Conservation (phyloP, 495 filamentous ascomycete species). For the Podospora sp. region DNA sequence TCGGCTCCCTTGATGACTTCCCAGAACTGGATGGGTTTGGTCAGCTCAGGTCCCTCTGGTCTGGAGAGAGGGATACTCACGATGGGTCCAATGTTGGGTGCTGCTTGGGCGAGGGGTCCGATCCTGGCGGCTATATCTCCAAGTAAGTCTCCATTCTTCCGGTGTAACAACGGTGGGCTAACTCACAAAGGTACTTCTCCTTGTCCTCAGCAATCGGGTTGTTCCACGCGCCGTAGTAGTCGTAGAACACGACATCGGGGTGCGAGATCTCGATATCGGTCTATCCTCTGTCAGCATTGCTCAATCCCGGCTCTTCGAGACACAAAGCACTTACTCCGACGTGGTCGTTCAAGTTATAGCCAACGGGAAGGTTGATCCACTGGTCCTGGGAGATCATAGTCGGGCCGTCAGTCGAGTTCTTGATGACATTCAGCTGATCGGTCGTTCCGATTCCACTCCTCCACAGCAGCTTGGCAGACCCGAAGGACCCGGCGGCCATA, state of each 20-base stretch:
- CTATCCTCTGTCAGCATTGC: constrained; percentile 34
- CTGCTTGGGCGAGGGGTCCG: constrained; percentile 67
- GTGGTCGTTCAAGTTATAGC: constrained; percentile 71
- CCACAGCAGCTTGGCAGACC: constrained; percentile 65
- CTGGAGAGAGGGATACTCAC: constrained; percentile 19
- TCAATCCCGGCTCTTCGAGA: no score
- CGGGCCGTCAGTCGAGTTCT: constrained; percentile 54
- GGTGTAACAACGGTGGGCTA: constrained; percentile 16
- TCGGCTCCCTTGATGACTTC: constrained; percentile 58
- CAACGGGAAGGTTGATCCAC: constrained; percentile 74
- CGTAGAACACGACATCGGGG: constrained; percentile 60
- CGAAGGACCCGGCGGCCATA: constrained; percentile 66
- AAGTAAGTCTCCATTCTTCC: constrained; percentile 11
- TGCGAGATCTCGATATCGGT: constrained; percentile 66
- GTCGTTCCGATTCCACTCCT: constrained; percentile 60
- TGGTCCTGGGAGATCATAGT: constrained; percentile 49
- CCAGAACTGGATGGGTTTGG: constrained; percentile 41
- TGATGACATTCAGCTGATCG: constrained; percentile 59
- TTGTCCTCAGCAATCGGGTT: constrained; percentile 40
- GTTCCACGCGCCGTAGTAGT: constrained; percentile 65
- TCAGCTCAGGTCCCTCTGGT: neutral
- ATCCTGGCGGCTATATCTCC: constrained; percentile 47
- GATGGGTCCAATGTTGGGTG: constrained; percentile 64
- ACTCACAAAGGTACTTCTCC: constrained; percentile 40
- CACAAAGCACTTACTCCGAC: constrained; percentile 60